These are phyloP conservation scores for Sarocladium kiliense DNA, from an alignment of 2,329 filamentous ascomycete genomes.

Conservation along the genomic window DNA sequence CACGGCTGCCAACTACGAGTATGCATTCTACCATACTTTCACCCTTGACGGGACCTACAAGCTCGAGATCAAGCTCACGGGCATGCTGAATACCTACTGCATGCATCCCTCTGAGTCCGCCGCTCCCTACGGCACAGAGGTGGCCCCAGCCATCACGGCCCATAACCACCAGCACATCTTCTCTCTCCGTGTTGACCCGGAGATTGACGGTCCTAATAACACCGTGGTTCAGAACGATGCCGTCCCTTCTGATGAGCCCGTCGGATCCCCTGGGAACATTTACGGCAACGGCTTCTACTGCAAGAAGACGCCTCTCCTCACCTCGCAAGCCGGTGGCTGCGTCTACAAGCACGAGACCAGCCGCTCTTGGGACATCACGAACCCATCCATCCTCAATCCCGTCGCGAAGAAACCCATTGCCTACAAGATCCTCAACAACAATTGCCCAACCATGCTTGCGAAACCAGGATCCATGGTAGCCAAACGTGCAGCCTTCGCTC, in stretches of 20 bases:
- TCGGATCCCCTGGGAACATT: constrained; percentile 63
- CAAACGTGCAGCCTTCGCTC: constrained; percentile 54
- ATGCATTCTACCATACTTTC: constrained; percentile 34
- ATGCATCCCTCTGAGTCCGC: constrained; percentile 33
- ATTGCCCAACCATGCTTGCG: constrained; percentile 38
- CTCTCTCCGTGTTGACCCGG: constrained; percentile 59
- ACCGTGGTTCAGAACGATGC: constrained; percentile 61
- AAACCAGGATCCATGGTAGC: constrained; percentile 46
- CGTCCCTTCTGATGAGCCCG: constrained; percentile 51
- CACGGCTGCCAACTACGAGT: constrained; percentile 64
- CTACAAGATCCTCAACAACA: constrained; percentile 24
- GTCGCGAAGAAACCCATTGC: constrained; percentile 41
- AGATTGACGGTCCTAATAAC: constrained; percentile 51
- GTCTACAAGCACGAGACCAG: constrained; percentile 21
- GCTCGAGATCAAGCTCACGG: constrained; percentile 36
- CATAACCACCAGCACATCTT: constrained; percentile 72
- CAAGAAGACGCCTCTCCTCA: constrained; percentile 21
- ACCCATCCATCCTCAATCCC: constrained; percentile 47
- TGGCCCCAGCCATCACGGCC: constrained; percentile 35
- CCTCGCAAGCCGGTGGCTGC: constrained; percentile 17
- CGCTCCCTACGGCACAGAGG: constrained; percentile 54
- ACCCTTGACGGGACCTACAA: constrained; percentile 61
- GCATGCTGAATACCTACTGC: constrained; percentile 34
- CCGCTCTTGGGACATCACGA: constrained; percentile 27
- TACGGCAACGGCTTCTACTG: constrained; percentile 68